These are phyloP conservation scores for Alloteropsis semialata DNA, from an alignment of 176 grass and related monocot species.

Conservation along the genomic window DNA sequence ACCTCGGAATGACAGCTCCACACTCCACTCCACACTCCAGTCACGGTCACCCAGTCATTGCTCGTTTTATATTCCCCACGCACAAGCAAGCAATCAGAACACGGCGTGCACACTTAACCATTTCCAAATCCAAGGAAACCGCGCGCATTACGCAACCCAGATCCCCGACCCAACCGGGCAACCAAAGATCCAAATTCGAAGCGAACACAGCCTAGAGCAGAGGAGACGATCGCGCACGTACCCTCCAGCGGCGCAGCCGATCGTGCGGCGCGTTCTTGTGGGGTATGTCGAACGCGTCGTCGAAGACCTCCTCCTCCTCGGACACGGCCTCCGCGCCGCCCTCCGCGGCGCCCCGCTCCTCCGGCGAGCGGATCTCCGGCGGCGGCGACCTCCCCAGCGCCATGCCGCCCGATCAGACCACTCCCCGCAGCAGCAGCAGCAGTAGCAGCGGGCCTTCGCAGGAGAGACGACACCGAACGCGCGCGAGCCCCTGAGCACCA, in stretches of 20 bases:
- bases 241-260: conserved; percentile 71
- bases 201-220: neutral
- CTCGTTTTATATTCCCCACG: neutral
- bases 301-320: conserved; percentile 30
- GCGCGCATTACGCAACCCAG: neutral
- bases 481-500: neutral
- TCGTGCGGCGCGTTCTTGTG: conserved; percentile 70
- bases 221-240: conserved; percentile 31
- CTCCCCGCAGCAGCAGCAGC: neutral
- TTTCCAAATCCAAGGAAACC: neutral
- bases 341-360: neutral
- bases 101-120: neutral
- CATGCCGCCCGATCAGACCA: conserved; percentile 15
- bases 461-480: conserved; percentile 49
- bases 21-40: neutral
- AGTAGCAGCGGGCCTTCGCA: conserved; percentile 1
- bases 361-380: conserved; percentile 54
- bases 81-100: neutral
- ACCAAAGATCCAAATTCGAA: neutral
- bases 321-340: no score
- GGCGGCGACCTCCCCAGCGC: conserved; percentile 33
- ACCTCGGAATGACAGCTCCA: neutral
- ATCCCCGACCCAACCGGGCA: neutral
- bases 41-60: neutral
- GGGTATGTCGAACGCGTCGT: conserved; percentile 74